phyloP scores from a whole-genome alignment of 805 yeast genomes.

The Blastobotrys parvus region DNA sequence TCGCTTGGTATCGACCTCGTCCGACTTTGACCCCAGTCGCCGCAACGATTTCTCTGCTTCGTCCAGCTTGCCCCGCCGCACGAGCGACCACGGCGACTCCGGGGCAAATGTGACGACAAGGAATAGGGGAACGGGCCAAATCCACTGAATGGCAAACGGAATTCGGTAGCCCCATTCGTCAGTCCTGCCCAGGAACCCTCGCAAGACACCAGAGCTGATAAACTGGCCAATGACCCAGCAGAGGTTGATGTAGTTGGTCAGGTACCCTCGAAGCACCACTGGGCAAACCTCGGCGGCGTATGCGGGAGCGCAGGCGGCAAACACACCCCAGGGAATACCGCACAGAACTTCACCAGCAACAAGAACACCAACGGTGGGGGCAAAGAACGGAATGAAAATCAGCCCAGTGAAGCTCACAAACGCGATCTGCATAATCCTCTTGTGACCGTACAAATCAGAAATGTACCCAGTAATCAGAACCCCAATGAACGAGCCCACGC shows the following conservation, averaged over 20 bases:
- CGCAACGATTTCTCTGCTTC: slow-evolving; percentile 36
- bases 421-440: slow-evolving; percentile 32
- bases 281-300: slow-evolving; percentile 53
- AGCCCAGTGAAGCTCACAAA: slow-evolving; percentile 30
- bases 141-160: slow-evolving; percentile 55
- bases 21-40: not conserved
- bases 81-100: slow-evolving; percentile 52
- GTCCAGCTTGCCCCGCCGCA: slow-evolving; percentile 32
- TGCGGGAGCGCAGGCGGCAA: slow-evolving; percentile 40
- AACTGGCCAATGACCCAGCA: slow-evolving; percentile 55
- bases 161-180: slow-evolving; percentile 38
- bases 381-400: slow-evolving; percentile 39
- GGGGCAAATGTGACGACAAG: slow-evolving; percentile 36
- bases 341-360: slow-evolving; percentile 32
- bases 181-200: slow-evolving; percentile 23
- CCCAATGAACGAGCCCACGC: slow-evolving; percentile 38
- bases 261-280: slow-evolving; percentile 37
- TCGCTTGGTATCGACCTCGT: slow-evolving; percentile 1
- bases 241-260: slow-evolving; percentile 42
- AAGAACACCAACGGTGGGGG: slow-evolving; percentile 29
- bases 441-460: slow-evolving; percentile 39
- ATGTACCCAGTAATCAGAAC: slow-evolving; percentile 36
- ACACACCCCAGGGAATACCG: slow-evolving; percentile 44
- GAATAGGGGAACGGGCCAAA: slow-evolving; percentile 38
- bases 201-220: slow-evolving; percentile 43